Evolutionary conservation across 1,284 basidiomycete species (phyloP), one percentile per base, ranked within the genome.

Genomic region (Coniophora puteana): DNA sequence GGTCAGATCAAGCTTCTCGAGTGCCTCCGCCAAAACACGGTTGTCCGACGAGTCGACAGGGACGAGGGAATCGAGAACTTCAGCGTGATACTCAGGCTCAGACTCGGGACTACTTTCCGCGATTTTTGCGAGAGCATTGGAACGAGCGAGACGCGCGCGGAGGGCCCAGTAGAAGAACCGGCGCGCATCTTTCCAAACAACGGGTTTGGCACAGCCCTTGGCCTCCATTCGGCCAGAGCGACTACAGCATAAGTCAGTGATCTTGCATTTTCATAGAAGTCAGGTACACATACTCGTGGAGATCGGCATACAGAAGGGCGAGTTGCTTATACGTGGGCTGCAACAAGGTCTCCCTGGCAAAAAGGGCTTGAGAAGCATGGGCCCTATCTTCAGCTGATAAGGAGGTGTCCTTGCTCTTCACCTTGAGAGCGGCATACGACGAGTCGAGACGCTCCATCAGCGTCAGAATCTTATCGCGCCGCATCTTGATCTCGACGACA

Each of bases 191-290:
- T 87, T 86, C 93, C 94, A 96, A 44, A 83, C 79, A 44, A 78
- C 80, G 23, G 80, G 75, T 57, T 78, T 88, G 32, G 87, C 93
- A 59, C 88, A 96, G 14, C 93, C 94, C 68, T 98, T 98, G 21
- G 94, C 94, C 68, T 96, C 90, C 95, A 99, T 98, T 46, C 95
- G 90, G 45, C 93, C 94, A 32, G 85, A 79, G 43, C 93, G 89
- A 67, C 94, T 95, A 54, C 48, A 46, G 48, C 49, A 47, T 36
- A 41, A 18, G 39, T 49, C 51, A 36, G 57, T 45, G 28, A 45
- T 36, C 29, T 18, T 12, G 8, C 31, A 38, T 27, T 20, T 11
- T 20, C 21, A 37, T 2, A n/a, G 31, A 24, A 34, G 41, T 12
- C 38, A 30, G 26, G 32, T 34, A 34, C 16, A 72, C 87, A 61